These are phyloP conservation scores for Aspergillus pseudoglaucus DNA, from an alignment of 2,329 filamentous ascomycete species.

Conservation along the genomic window DNA sequence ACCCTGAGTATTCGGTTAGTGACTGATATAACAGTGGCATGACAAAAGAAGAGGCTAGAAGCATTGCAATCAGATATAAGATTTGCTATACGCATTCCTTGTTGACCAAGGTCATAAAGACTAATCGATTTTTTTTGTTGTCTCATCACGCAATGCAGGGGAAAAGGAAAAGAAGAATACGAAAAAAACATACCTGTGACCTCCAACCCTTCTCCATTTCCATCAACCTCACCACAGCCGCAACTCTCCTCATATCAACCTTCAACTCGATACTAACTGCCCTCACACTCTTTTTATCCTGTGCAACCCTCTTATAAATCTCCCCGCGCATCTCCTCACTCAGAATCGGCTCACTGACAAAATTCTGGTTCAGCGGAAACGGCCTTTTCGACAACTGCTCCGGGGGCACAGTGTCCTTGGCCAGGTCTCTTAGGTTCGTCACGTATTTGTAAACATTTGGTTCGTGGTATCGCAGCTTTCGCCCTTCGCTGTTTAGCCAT, in stretches of 20 bases:
- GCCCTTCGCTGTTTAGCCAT: constrained; percentile 47
- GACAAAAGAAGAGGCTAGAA: constrained; percentile 5
- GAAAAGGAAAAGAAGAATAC: constrained; percentile 2
- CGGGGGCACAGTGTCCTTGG: background rate
- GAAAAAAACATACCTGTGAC: constrained; percentile 58
- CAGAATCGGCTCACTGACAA: constrained; percentile 65
- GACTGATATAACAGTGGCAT: constrained; percentile 5
- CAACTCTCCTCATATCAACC: constrained; percentile 76
- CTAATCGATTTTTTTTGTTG: constrained; percentile 87
- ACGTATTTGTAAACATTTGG: constrained; percentile 29
- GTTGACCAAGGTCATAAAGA: constrained; percentile 80
- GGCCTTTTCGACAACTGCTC: constrained; percentile 42
- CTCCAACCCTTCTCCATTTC: constrained; percentile 76
- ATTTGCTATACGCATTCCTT: constrained; percentile 58
- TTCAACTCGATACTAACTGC: constrained; percentile 69
- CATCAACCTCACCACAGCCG: constrained; percentile 77
- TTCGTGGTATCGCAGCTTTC: constrained; percentile 23
- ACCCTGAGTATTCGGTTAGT: constrained; percentile 41
- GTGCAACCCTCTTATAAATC: constrained; percentile 64
- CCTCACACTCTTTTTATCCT: constrained; percentile 62
- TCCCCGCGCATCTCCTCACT: constrained; percentile 65
- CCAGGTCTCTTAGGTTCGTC: constrained; percentile 7
- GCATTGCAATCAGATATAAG: constrained; percentile 28
- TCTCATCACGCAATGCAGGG: constrained; percentile 54
- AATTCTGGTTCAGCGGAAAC: constrained; percentile 68